Base-by-base conservation (phyloP, 768 basidiomycete genomes). In the Lepiota brunneoincarnata region DNA sequence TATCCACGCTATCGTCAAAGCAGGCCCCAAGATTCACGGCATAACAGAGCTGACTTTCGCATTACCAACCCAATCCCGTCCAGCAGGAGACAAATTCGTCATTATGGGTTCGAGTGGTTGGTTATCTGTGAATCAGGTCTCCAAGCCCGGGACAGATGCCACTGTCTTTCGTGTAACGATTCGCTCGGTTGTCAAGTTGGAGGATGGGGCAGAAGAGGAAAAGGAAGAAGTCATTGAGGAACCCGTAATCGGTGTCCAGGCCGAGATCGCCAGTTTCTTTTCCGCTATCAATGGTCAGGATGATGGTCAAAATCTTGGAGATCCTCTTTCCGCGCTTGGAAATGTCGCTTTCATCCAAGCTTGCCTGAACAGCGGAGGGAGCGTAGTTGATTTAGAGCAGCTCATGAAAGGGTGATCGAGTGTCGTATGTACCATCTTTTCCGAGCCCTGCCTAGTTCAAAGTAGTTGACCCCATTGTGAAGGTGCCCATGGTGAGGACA, bases 311-410 rank as follows among this genome's bases (percentile, higher is more conserved):
- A 65, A 61, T 4, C 45, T 84, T 17, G 89, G 88, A 12, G 77
- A 81, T 58, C 86, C 88, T 23, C 66, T 74, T 34, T 80, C 72
- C 15, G 83, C 90, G 26, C 67, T 95, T 57, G 71, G 72, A 57
- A 92, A 94, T 64, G 83, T 94, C 24, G 89, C 87, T 23, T 74
- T 92, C 61, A 86, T 95, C 55, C 77, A 95, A 71, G 91, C 87
- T 23, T 81, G 80, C 24, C 70, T 93, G 72, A 84, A 79, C 35
- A 87, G 86, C 59, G 69, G 78, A 17, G 89, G 89, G 5, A 61
- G 72, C 54, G 64, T 78, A 35, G 75, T 92, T 2, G 81, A 87
- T 66, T 69, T 93, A 44, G 63, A 64, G 49, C 73, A 72, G 54
- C 59, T 79, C 28, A 61, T 70, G 42, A 31, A 48, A 37, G 56